Evolutionary conservation across 2,329 filamentous ascomycete genomes (phyloP).

Genomic region (Colletotrichum spaethianum): DNA sequence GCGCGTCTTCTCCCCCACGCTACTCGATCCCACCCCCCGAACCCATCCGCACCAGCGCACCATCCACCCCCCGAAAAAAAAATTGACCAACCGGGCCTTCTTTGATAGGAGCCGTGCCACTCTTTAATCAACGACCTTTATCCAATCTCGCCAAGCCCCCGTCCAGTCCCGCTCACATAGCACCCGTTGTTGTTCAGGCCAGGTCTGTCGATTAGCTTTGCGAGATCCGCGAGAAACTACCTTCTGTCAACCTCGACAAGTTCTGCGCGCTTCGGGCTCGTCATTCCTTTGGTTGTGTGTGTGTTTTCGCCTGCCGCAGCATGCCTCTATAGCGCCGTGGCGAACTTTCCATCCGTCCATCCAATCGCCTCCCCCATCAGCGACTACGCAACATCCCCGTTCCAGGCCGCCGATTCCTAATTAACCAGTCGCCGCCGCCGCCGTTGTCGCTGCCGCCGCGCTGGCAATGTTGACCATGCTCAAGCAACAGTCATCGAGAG

Average conservation of each 20-base stretch:
- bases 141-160: constrained; percentile 37
- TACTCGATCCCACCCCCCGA: background rate
- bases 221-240: constrained; percentile 3
- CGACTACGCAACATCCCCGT: background rate
- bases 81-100: constrained; percentile 43
- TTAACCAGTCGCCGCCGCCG: background rate
- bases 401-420: constrained; percentile 7
- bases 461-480: constrained; percentile 46
- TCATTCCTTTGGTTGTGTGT: constrained; percentile 25
- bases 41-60: constrained; percentile 1
- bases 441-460: constrained; percentile 11
- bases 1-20: constrained; percentile 1
- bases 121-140: constrained; percentile 45
- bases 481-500: constrained; percentile 41
- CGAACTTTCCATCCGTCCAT: constrained; percentile 16
- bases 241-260: constrained; percentile 8
- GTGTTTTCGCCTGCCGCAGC: constrained; percentile 22
- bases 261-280: constrained; percentile 10
- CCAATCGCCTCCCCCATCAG: constrained; percentile 18
- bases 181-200: constrained; percentile 15
- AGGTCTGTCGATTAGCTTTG: constrained; percentile 25
- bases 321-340: constrained; percentile 38
- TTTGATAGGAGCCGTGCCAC: constrained; percentile 55
- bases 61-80: constrained; percentile 39
- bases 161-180: constrained; percentile 21